Evolutionary conservation across 306 rosid species (phyloP).

Genomic region (Pachyrhizus erosus): DNA sequence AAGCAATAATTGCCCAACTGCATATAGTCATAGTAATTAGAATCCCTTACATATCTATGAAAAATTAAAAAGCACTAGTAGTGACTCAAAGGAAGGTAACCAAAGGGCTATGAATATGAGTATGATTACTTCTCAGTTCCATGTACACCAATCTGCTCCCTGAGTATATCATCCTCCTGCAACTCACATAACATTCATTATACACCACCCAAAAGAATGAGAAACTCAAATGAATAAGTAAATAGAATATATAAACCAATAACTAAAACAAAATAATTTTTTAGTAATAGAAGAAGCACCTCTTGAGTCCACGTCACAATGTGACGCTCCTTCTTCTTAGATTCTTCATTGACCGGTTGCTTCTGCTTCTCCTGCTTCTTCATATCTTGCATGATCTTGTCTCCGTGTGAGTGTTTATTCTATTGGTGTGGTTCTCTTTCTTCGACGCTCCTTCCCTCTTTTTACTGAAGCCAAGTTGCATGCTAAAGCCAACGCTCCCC

Average conservation of each 20-base stretch:
- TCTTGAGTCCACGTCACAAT: constrained; percentile 97
- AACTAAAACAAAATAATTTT: not conserved
- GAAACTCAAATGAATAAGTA: not conserved
- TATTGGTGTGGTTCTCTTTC: constrained; percentile 47
- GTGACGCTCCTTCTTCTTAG: constrained; percentile 99
- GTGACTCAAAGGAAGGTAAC: constrained; percentile 32
- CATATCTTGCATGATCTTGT: constrained; percentile 65
- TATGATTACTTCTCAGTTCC: constrained; percentile 89
- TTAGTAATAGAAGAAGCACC: constrained; percentile 54
- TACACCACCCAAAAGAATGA: constrained; percentile 3
- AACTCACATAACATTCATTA: constrained; percentile 56
- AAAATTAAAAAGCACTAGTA: constrained; percentile 1
- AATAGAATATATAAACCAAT: constrained; percentile 14
- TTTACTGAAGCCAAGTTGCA: constrained; percentile 74
- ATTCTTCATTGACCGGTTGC: constrained; percentile 61
- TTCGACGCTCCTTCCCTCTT: constrained; percentile 78
- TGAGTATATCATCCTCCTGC: constrained; percentile 96
- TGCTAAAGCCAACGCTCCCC: constrained; percentile 68
- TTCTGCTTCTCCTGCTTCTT: constrained; percentile 52
- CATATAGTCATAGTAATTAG: constrained; percentile 34
- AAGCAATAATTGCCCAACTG: constrained; percentile 98
- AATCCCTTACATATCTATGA: constrained; percentile 29
- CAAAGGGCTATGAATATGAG: constrained; percentile 24
- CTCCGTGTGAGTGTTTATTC: constrained; percentile 41
- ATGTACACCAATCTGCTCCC: constrained; percentile 79